Conservation (phyloP, 179 eudicot species). For the Spergularia azorica region DNA sequence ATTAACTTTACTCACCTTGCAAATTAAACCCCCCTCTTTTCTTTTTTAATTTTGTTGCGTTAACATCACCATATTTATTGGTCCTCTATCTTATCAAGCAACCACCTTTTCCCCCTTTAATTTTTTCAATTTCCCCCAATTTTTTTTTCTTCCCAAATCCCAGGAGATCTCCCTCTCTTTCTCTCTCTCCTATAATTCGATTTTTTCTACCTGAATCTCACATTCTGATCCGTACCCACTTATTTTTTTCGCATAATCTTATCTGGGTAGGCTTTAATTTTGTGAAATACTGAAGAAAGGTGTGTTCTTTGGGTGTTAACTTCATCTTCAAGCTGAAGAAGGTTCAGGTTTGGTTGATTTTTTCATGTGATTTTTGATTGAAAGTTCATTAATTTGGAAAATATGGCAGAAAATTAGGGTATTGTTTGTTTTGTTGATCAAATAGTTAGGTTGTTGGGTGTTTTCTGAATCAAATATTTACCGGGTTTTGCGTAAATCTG, state of each 20-base stretch:
- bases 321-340: not conserved
- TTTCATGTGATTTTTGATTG: conserved; percentile 1
- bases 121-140: not conserved
- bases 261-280: not conserved
- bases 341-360: conserved; percentile 2
- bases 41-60: conserved; percentile 3
- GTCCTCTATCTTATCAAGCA: conserved; percentile 30
- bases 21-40: not conserved
- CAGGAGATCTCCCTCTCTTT: conserved; percentile 11
- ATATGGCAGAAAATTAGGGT: not conserved
- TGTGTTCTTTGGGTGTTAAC: not conserved
- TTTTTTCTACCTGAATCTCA: not conserved
- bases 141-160: conserved; percentile 19
- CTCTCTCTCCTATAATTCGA: too few species aligned
- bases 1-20: not conserved
- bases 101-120: conserved; percentile 9
- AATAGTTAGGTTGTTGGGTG: not conserved
- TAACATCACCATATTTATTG: conserved; percentile 19
- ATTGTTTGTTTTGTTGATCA: not conserved
- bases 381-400: not conserved
- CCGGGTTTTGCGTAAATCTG: conserved; percentile 3
- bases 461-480: not conserved
- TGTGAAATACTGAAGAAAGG: not conserved
- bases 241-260: not conserved
- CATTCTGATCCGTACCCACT: not conserved